Evolutionary conservation across 116 monocot genomes (phyloP).

Genomic region (Dioscorea cayenensis): DNA sequence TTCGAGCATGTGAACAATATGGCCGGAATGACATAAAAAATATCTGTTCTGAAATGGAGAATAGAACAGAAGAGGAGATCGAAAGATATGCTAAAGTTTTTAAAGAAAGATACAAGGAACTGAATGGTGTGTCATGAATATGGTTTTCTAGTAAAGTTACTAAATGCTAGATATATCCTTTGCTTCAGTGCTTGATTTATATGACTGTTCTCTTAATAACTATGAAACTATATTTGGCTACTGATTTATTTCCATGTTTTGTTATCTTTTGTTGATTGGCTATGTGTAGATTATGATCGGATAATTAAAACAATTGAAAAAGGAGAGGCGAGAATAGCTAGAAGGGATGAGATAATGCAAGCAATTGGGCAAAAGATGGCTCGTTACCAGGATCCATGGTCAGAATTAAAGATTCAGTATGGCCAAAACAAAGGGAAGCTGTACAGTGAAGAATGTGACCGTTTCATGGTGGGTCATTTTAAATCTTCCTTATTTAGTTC

Average conservation of each 20-base stretch:
- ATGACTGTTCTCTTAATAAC: not conserved
- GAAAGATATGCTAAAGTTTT: conserved; percentile 89
- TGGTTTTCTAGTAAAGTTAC: not conserved
- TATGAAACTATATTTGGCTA: too few species aligned
- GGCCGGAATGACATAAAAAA: conserved; percentile 89
- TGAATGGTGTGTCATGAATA: conserved; percentile 51
- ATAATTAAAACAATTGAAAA: conserved; percentile 98
- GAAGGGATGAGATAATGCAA: conserved; percentile 98
- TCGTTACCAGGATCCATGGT: conserved; percentile 96
- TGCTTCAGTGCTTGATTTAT: not conserved
- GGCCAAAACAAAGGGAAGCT: conserved; percentile 98
- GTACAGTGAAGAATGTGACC: conserved; percentile 99
- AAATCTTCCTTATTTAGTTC: conserved; percentile 1
- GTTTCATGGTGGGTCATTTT: conserved; percentile 74
- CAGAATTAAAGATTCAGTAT: conserved; percentile 98
- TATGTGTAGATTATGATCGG: conserved; percentile 78
- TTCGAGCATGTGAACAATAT: conserved; percentile 95
- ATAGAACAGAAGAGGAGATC: conserved; percentile 89
- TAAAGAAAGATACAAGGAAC: conserved; percentile 87
- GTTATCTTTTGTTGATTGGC: not conserved
- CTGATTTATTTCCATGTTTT: not conserved
- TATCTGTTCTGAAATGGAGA: conserved; percentile 93
- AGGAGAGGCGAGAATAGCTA: conserved; percentile 91
- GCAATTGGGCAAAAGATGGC: conserved; percentile 94
- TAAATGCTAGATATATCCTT: not conserved